A percentile compares a stretch with the other conserved stretches of the same genome.
phyloP scores from a whole-genome alignment of 2,329 filamentous ascomycete genomes.

The Knufia petricola region DNA sequence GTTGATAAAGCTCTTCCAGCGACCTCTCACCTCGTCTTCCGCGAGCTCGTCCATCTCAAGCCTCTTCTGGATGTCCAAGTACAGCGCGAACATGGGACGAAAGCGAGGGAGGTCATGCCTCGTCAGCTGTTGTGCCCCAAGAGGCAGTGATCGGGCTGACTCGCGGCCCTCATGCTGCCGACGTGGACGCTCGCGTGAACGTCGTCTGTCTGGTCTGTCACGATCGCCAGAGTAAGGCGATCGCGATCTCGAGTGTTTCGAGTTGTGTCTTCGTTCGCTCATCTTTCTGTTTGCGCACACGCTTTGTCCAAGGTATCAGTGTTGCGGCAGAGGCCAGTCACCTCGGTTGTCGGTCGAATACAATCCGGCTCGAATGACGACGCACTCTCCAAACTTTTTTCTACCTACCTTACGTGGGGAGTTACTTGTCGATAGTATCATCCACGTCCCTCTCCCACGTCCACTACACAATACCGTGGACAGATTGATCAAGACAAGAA shows the following conservation, averaged over 20 bases:
- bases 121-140: slow-evolving; percentile 53
- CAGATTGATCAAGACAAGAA: slow-evolving; percentile 23
- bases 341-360: not conserved
- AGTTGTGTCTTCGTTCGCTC: not conserved
- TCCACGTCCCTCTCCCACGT: not conserved
- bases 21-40: slow-evolving; percentile 64
- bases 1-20: slow-evolving; percentile 86
- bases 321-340: not conserved
- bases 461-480: not conserved
- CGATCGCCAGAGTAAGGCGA: slow-evolving; percentile 15
- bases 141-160: slow-evolving; percentile 46
- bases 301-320: not conserved
- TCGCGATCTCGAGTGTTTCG: slow-evolving; percentile 8
- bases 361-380: not conserved
- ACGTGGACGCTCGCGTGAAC: slow-evolving; percentile 11
- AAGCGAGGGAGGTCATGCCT: slow-evolving; percentile 60
- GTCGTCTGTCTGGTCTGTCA: slow-evolving; percentile 1
- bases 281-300: not conserved
- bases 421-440: no score
- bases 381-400: not conserved
- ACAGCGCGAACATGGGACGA: slow-evolving; percentile 66
- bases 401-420: not conserved
- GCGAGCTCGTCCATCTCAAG: slow-evolving; percentile 58
- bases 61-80: slow-evolving; percentile 80
- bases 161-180: not conserved